Percentiles rank a stretch among this genome's conserved stretches.
phyloP scores from a whole-genome alignment of 2,329 filamentous ascomycete genomes.

The Cercospora sojina region DNA sequence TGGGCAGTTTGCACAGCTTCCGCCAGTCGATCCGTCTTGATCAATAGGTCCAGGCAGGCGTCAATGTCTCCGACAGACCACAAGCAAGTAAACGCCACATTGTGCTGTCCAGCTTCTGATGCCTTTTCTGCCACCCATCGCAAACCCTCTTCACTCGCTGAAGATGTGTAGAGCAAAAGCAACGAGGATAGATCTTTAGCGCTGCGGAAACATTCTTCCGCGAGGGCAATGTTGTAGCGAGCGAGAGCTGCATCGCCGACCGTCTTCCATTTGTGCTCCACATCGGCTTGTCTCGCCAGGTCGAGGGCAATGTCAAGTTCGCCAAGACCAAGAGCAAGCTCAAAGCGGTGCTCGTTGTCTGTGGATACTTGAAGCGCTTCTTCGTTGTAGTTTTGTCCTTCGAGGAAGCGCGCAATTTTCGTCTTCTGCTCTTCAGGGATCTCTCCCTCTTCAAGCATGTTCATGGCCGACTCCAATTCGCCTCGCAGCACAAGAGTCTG shows the following conservation, averaged over 20 bases:
- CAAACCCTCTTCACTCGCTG: conserved; percentile 73
- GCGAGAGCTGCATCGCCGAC: conserved; percentile 88
- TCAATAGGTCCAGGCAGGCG: conserved; percentile 75
- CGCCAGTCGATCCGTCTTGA: conserved; percentile 73
- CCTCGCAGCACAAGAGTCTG: conserved; percentile 92
- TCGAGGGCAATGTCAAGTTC: conserved; percentile 83
- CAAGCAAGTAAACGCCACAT: conserved; percentile 85
- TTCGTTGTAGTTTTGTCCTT: conserved; percentile 96
- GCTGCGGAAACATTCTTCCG: conserved; percentile 88
- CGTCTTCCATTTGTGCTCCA: conserved; percentile 97
- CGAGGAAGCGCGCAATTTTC: conserved; percentile 95
- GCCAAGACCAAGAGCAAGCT: conserved; percentile 78
- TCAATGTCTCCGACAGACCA: conserved; percentile 85
- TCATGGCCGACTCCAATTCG: conserved; percentile 86
- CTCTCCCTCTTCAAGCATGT: conserved; percentile 66
- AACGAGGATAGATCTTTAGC: conserved; percentile 89
- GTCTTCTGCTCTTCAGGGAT: conserved; percentile 94
- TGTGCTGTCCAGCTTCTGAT: conserved; percentile 74
- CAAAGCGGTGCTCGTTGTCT: conserved; percentile 94
- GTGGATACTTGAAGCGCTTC: conserved; percentile 91
- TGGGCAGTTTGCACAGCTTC: conserved; percentile 91
- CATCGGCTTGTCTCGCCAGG: conserved; percentile 77
- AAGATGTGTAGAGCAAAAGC: conserved; percentile 83
- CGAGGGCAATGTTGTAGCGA: conserved; percentile 82
- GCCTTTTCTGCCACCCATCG: conserved; percentile 71